phyloP scores from a whole-genome alignment of 192 early-diverging fungal genomes.

The Podila epicladia region DNA sequence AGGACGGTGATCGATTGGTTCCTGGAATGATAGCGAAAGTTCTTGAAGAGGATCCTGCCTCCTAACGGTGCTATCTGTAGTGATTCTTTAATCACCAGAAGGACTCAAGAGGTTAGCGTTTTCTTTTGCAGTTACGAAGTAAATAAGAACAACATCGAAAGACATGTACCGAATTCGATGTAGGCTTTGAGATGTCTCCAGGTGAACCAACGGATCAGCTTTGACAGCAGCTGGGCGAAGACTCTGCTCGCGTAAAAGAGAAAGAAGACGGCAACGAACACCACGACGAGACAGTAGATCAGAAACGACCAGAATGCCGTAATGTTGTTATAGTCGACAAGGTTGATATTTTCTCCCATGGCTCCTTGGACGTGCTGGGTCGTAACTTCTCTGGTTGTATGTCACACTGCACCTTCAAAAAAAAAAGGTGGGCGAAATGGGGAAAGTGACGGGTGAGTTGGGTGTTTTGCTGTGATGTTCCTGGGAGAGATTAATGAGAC shows the following conservation, averaged over 20 bases:
- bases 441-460: no score
- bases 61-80: constrained; percentile 73
- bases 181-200: constrained; percentile 74
- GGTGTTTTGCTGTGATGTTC: no score
- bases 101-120: neutral
- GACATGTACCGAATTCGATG: constrained; percentile 72
- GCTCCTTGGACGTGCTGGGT: neutral
- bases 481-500: no score
- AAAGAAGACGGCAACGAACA: constrained; percentile 75
- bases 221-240: constrained; percentile 68
- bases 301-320: constrained; percentile 63
- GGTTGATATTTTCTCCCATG: constrained; percentile 40
- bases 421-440: no score
- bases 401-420: no score
- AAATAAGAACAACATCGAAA: neutral
- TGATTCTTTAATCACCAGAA: constrained; percentile 62
- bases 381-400: no score
- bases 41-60: constrained; percentile 81
- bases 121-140: neutral
- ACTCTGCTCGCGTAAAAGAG: constrained; percentile 78
- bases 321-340: constrained; percentile 41
- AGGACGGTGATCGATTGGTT: constrained; percentile 77
- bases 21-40: constrained; percentile 74
- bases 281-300: constrained; percentile 72
- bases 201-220: constrained; percentile 69